Conservation (phyloP, 2,329 filamentous ascomycete species). For the Ceratocystis huliohia region DNA sequence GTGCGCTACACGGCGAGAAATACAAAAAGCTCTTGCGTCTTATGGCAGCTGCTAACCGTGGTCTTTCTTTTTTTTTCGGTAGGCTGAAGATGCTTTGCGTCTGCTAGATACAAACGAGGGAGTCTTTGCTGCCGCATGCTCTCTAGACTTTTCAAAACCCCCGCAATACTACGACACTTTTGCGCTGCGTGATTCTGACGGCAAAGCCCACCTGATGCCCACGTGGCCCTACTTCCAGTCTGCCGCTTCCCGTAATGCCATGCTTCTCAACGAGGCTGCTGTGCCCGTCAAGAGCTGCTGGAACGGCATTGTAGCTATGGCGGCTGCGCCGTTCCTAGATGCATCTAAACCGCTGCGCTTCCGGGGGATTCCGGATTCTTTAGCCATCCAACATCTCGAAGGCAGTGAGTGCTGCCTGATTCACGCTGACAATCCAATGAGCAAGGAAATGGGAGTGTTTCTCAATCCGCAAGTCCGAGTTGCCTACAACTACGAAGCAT, state of each 20-base stretch:
- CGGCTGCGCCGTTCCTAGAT: constrained; percentile 43
- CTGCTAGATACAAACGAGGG: constrained; percentile 46
- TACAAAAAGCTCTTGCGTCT: background rate
- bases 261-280: constrained; percentile 37
- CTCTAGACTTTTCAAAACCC: constrained; percentile 44
- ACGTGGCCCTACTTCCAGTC: constrained; percentile 49
- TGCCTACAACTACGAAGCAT: constrained; percentile 45
- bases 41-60: background rate
- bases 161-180: constrained; percentile 50
- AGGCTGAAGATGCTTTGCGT: constrained; percentile 43
- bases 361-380: constrained; percentile 48
- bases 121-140: constrained; percentile 49
- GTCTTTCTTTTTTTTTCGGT: background rate
- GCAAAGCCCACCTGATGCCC: constrained; percentile 38
- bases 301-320: constrained; percentile 39
- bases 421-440: constrained; percentile 55
- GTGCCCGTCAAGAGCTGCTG: constrained; percentile 36
- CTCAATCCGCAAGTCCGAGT: constrained; percentile 59
- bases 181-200: constrained; percentile 43
- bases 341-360: constrained; percentile 38
- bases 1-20: background rate
- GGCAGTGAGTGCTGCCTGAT: constrained; percentile 71
- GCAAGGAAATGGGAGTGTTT: constrained; percentile 43
- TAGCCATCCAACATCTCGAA: constrained; percentile 53
- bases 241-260: constrained; percentile 37